Evolutionary conservation across 108 stramenopile species (phyloP), one percentile per base, ranked within the genome.

Genomic region (Cyclostephanos tholiformis): DNA sequence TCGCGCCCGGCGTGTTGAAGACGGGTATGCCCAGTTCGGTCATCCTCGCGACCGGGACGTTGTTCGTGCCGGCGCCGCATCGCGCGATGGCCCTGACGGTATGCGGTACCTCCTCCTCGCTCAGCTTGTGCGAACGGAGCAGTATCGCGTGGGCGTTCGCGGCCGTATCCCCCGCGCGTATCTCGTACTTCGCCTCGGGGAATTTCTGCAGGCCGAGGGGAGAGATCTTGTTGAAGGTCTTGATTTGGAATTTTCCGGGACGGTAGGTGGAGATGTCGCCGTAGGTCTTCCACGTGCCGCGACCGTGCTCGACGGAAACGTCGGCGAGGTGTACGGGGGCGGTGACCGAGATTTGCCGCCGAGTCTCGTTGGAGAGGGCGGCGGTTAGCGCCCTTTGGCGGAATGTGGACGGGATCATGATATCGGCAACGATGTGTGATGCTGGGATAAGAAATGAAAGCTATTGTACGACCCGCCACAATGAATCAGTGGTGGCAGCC

Each of bases 1-100:
- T 98, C 10, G 95, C 97, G 12, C 97, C 97, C 10, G 97, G 97
- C 0, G 97, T 98, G 74, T 98, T 98, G 73, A 98, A 96, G 36
- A 98, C 97, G 23, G 95, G 95, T 67, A 98, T 97, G 35, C 97
- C 97, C 50, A 94, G 72, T 72, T 97, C 95, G 16, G 95, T 95
- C 89, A 95, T 95, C 26, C 95, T 87, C 58, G 90, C 68, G 11
- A 97, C 95, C 60, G 96, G 95, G 23, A 97, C 91, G 71, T 97
- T 98, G 84, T 97, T 96, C 66, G 95, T 95, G 26, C 97, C 97
- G 26, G 95, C 94, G 35, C 97, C 97, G 69, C 95, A 96, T 69
- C 97, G 89, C 8, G 95, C 97, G 78, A 98, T 96, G 60, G 94
- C 94, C 65, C 96, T 84, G 25, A 86, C 85, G 13, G 92, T 89